Conservation (phyloP, 1,139 yeast species). For the Schwanniomyces etchellsii region DNA sequence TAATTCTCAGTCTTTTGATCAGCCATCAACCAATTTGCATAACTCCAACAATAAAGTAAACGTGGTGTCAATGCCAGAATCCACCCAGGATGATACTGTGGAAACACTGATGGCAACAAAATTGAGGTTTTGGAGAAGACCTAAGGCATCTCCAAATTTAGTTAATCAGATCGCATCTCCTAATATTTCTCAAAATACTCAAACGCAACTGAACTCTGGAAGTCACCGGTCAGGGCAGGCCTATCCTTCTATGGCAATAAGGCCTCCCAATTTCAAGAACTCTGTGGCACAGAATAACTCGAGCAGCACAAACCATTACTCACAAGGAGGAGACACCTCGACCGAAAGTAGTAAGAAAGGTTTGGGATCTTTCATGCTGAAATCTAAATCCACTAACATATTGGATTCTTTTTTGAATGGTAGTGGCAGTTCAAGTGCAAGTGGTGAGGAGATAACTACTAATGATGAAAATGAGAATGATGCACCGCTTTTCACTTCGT, state of each 20-base stretch:
- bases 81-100: constrained; percentile 8
- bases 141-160: constrained; percentile 20
- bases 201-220: constrained; percentile 3
- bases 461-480: constrained; percentile 9
- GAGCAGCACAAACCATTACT: background rate
- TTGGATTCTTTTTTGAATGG: constrained; percentile 32
- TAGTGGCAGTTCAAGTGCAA: constrained; percentile 8
- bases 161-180: constrained; percentile 5
- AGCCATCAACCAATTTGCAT: background rate
- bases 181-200: constrained; percentile 2
- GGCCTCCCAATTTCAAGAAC: constrained; percentile 2
- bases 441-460: constrained; percentile 5
- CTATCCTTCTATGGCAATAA: constrained; percentile 5
- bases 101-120: constrained; percentile 43
- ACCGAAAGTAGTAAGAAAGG: constrained; percentile 7
- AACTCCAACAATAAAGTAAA: too few relatives aligned
- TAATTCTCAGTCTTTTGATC: background rate
- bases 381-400: constrained; percentile 46
- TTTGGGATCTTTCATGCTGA: constrained; percentile 15
- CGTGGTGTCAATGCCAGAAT: background rate
- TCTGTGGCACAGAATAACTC: background rate
- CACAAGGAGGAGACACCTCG: background rate
- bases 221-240: constrained; percentile 2
- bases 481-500: constrained; percentile 36
- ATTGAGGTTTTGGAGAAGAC: constrained; percentile 52